A percentile compares a stretch with the other conserved stretches of the same genome.
Conservation (phyloP, 345 rosid species). For the Linum lewisii region DNA sequence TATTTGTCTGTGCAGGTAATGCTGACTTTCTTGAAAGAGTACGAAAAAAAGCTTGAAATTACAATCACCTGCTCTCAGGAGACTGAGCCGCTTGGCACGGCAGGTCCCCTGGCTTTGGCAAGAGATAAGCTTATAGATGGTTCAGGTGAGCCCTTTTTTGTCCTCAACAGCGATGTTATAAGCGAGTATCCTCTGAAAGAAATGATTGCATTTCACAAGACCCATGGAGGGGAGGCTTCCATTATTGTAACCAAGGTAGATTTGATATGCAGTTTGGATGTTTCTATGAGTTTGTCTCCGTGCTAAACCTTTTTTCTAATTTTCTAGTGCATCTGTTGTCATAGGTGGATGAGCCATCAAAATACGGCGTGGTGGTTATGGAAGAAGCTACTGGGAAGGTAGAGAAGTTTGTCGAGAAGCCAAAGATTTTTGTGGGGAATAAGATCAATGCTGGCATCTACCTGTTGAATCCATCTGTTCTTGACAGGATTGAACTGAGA, state of each 20-base stretch:
- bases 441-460: slow-evolving; percentile 97
- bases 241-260: slow-evolving; percentile 95
- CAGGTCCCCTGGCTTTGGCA: slow-evolving; percentile 97
- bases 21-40: slow-evolving; percentile 85
- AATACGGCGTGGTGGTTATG: slow-evolving; percentile 94
- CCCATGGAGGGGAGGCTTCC: slow-evolving; percentile 97
- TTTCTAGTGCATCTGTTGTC: no score
- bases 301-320: no score
- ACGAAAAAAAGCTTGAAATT: slow-evolving; percentile 78
- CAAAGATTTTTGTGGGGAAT: slow-evolving; percentile 85
- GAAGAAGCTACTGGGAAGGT: slow-evolving; percentile 78
- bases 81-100: slow-evolving; percentile 98
- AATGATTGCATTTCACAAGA: slow-evolving; percentile 77
- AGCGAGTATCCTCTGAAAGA: slow-evolving; percentile 85
- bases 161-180: slow-evolving; percentile 98
- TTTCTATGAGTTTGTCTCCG: no score
- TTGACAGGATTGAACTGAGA: slow-evolving; percentile 76
- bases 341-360: no score
- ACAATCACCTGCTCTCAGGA: slow-evolving; percentile 94
- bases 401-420: slow-evolving; percentile 84
- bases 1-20: slow-evolving; percentile 45
- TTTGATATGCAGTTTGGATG: no score
- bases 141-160: slow-evolving; percentile 88
- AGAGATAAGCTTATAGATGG: slow-evolving; percentile 77
- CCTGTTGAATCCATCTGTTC: slow-evolving; percentile 79